Evolutionary conservation across 805 yeast species (phyloP).

Genomic region (Starmera amethionina): DNA sequence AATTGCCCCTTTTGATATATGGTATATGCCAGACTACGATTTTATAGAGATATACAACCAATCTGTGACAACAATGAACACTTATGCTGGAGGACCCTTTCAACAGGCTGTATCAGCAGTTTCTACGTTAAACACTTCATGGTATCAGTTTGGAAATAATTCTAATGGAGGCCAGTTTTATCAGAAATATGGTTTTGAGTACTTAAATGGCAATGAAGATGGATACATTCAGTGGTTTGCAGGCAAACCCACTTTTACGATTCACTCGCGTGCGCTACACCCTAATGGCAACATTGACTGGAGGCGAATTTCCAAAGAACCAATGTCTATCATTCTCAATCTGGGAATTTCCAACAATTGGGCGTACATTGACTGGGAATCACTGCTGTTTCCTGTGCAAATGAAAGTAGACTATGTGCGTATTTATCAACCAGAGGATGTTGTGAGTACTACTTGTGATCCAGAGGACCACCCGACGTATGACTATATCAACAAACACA

Average conservation of each 20-base stretch:
- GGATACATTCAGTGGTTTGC: slow-evolving; percentile 86
- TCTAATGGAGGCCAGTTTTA: slow-evolving; percentile 32
- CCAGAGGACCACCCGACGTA: slow-evolving; percentile 78
- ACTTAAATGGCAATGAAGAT: slow-evolving; percentile 50
- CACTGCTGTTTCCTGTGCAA: slow-evolving; percentile 65
- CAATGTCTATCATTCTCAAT: slow-evolving; percentile 83
- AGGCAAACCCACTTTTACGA: slow-evolving; percentile 72
- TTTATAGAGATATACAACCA: slow-evolving; percentile 64
- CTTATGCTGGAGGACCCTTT: slow-evolving; percentile 85
- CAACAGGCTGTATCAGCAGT: slow-evolving; percentile 92
- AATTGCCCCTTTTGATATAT: slow-evolving; percentile 87
- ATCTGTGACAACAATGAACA: slow-evolving; percentile 69
- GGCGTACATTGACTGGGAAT: slow-evolving; percentile 90
- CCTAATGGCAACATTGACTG: slow-evolving; percentile 87
- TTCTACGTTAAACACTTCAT: slow-evolving; percentile 65
- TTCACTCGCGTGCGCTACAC: slow-evolving; percentile 64
- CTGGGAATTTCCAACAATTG: slow-evolving; percentile 86
- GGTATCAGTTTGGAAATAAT: slow-evolving; percentile 63
- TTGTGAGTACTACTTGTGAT: slow-evolving; percentile 65
- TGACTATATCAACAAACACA: slow-evolving; percentile 69
- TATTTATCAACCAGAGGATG: slow-evolving; percentile 74
- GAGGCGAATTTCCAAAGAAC: slow-evolving; percentile 79
- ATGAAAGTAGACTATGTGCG: slow-evolving; percentile 81
- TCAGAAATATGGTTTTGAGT: slow-evolving; percentile 76
- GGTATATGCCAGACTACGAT: slow-evolving; percentile 88